Conservation (phyloP, 2,329 filamentous ascomycete species). For the Aspergillus sp. region DNA sequence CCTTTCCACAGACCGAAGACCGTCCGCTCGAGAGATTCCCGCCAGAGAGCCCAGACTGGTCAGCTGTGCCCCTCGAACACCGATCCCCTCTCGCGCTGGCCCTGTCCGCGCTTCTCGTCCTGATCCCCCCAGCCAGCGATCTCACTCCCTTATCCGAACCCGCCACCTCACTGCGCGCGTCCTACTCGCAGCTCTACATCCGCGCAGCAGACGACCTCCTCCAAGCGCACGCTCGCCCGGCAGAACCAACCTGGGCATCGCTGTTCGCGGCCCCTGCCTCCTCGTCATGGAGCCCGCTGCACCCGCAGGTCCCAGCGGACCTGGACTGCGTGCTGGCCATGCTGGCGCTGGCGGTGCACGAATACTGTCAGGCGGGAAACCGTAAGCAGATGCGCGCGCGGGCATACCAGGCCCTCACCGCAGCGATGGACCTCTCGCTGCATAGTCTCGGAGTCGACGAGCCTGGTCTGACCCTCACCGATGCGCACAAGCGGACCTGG, state of each 20-base stretch:
- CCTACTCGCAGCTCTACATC: slow-evolving; percentile 22
- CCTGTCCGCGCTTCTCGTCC: slow-evolving; percentile 19
- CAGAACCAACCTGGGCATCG: not conserved
- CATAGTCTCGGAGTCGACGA: slow-evolving; percentile 11
- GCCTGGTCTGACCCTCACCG: slow-evolving; percentile 8
- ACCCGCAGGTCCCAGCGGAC: slow-evolving; percentile 13
- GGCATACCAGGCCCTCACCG: slow-evolving; percentile 22
- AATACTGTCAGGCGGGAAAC: slow-evolving; percentile 23
- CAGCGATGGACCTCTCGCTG: slow-evolving; percentile 24
- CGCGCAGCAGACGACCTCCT: slow-evolving; percentile 15
- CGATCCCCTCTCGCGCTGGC: slow-evolving; percentile 19
- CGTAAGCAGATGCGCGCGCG: slow-evolving; percentile 21
- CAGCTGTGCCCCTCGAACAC: slow-evolving; percentile 19
- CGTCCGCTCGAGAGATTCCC: slow-evolving; percentile 4
- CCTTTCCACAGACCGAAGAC: slow-evolving; percentile 13
- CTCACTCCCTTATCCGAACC: slow-evolving; percentile 6
- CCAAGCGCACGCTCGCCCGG: too few relatives aligned
- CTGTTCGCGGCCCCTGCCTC: slow-evolving; percentile 16
- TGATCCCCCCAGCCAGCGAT: slow-evolving; percentile 18
- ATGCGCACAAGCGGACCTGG: slow-evolving; percentile 23
- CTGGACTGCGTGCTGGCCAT: slow-evolving; percentile 21
- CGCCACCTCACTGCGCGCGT: slow-evolving; percentile 11
- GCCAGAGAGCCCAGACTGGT: not conserved
- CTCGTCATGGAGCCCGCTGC: not conserved
- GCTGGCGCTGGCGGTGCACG: slow-evolving; percentile 20